Conservation (phyloP, 75 land plant genomes). For the Sequoiadendron giganteum region DNA sequence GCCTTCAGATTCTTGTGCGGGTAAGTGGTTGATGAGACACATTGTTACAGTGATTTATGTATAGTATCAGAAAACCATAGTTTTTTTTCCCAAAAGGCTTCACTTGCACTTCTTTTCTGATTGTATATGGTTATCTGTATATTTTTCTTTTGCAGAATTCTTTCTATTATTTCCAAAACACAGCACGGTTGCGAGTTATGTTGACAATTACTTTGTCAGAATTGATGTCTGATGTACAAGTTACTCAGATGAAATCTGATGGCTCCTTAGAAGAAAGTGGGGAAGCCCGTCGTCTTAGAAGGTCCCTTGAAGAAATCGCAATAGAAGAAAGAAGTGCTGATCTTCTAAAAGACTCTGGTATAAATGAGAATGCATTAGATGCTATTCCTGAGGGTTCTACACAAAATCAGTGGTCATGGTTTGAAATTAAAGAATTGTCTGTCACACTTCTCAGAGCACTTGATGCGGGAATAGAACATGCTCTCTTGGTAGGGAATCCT, state of each 20-base stretch:
- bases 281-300: conserved; percentile 81
- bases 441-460: conserved; percentile 79
- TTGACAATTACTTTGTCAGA: conserved; percentile 97
- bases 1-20: conserved; percentile 91
- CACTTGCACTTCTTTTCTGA: background rate
- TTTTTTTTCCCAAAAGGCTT: too few species aligned
- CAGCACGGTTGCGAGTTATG: conserved; percentile 94
- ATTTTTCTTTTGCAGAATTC: conserved; percentile 68
- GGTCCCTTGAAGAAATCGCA: conserved; percentile 85
- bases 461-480: conserved; percentile 97
- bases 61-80: background rate
- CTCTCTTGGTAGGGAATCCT: conserved; percentile 65
- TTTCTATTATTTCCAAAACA: conserved; percentile 72
- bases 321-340: conserved; percentile 46
- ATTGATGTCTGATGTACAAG: conserved; percentile 98
- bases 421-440: conserved; percentile 67
- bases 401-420: conserved; percentile 88
- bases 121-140: background rate
- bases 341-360: conserved; percentile 68
- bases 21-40: conserved; percentile 34
- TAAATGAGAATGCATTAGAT: conserved; percentile 60
- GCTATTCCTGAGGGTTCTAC: conserved; percentile 45
- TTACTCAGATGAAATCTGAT: conserved; percentile 93
- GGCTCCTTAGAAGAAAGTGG: conserved; percentile 93
- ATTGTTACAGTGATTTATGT: background rate